Evolutionary conservation across 805 yeast genomes (phyloP).

Genomic region (Saccharomycopsis malanga): DNA sequence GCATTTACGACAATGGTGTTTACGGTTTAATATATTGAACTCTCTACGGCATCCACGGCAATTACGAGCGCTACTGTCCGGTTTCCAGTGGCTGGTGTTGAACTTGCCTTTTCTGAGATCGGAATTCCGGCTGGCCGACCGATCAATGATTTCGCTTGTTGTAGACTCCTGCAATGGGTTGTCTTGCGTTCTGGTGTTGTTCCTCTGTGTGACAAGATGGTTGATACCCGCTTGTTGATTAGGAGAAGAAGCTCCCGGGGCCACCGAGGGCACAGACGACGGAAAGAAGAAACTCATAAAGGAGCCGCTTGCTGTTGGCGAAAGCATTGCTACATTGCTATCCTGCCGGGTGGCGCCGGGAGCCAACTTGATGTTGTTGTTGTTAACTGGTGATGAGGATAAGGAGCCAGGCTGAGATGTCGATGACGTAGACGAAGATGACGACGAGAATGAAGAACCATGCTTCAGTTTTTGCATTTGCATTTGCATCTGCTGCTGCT

Average conservation of each 20-base stretch:
- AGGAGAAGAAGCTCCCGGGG: background rate
- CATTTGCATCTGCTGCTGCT: slow-evolving; percentile 3
- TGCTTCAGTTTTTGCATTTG: slow-evolving; percentile 1
- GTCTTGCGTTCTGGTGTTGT: background rate
- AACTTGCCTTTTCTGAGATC: slow-evolving; percentile 4
- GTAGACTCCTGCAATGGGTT: background rate
- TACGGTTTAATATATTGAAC: slow-evolving; percentile 24
- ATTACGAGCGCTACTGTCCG: slow-evolving; percentile 8
- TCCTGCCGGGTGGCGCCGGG: background rate
- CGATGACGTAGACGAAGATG: background rate
- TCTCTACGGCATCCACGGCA: slow-evolving; percentile 15
- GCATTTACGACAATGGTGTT: slow-evolving; percentile 36
- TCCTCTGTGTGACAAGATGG: background rate
- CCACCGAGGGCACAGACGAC: background rate
- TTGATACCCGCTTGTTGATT: background rate
- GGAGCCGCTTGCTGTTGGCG: background rate
- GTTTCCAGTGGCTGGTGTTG: slow-evolving; percentile 16
- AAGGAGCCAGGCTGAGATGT: background rate
- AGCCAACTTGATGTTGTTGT: background rate
- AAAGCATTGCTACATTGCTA: background rate
- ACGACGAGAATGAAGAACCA: background rate
- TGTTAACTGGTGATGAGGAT: background rate
- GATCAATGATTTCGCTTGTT: background rate
- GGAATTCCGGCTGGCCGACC: background rate
- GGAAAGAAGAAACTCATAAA: slow-evolving; percentile 2